These are phyloP conservation scores for Actinomortierella ambigua DNA, from an alignment of 371 early-diverging fungal species.

Conservation along the genomic window DNA sequence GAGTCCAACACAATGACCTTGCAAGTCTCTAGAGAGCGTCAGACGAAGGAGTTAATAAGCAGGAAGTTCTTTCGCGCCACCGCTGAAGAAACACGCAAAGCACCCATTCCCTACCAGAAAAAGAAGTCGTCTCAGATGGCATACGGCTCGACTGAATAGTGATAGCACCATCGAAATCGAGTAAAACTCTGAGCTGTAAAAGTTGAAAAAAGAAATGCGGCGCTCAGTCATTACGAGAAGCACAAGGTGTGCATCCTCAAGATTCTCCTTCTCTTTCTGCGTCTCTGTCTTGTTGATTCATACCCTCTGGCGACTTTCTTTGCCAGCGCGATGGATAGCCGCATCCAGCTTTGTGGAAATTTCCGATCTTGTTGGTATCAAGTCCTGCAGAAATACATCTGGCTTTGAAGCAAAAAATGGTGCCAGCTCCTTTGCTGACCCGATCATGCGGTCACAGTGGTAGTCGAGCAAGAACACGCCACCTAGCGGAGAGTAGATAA, in stretches of 20 bases:
- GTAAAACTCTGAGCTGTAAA: conserved; percentile 54
- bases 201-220: neutral
- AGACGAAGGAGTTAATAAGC: too few species aligned
- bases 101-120: conserved; percentile 7
- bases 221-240: too few species aligned
- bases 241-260: neutral
- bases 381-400: conserved; percentile 46
- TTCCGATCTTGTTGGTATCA: conserved; percentile 44
- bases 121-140: conserved; percentile 15
- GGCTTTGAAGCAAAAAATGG: conserved; percentile 17
- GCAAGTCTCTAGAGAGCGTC: conserved; percentile 20
- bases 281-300: neutral
- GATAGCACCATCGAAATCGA: conserved; percentile 45
- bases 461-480: conserved; percentile 37
- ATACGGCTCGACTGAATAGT: conserved; percentile 52
- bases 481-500: conserved; percentile 3
- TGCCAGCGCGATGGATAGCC: conserved; percentile 40
- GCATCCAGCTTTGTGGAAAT: conserved; percentile 34
- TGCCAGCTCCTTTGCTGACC: conserved; percentile 31
- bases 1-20: conserved; percentile 49
- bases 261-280: neutral
- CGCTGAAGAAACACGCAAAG: conserved; percentile 25
- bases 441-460: conserved; percentile 42
- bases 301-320: conserved; percentile 48
- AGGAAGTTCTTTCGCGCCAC: too few species aligned